Evolutionary conservation across 495 filamentous ascomycete species (phyloP).

Genomic region (Lindgomyces ingoldianus): DNA sequence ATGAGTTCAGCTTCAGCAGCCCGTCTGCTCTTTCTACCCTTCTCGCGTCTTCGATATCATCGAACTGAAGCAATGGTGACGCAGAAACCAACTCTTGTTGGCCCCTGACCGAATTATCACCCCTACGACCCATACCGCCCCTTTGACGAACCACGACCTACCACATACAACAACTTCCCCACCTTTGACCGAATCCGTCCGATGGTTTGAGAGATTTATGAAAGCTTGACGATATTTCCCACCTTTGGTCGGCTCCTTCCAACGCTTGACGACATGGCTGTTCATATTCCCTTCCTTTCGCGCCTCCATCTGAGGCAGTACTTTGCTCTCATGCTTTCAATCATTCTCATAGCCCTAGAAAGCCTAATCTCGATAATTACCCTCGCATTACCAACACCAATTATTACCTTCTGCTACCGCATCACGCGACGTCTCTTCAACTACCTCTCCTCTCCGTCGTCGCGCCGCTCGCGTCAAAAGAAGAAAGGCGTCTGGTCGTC

Average conservation of each 20-base stretch:
- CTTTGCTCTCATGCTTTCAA: constrained; percentile 76
- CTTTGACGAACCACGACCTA: background rate
- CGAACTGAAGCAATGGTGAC: background rate
- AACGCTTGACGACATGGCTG: too few relatives aligned
- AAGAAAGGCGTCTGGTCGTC: constrained; percentile 55
- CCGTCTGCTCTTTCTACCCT: background rate
- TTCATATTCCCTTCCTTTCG: constrained; percentile 76
- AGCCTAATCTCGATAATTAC: constrained; percentile 83
- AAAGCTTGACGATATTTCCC: too few relatives aligned
- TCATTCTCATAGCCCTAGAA: constrained; percentile 79
- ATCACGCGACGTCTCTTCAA: constrained; percentile 83
- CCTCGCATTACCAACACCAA: constrained; percentile 69
- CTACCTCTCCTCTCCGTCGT: constrained; percentile 67
- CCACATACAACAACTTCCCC: constrained; percentile 12
- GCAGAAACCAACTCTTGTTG: background rate
- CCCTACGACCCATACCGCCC: background rate
- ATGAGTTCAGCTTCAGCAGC: background rate
- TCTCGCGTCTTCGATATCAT: background rate
- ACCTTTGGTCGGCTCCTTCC: too few relatives aligned
- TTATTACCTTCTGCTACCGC: constrained; percentile 81
- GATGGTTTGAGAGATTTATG: too few relatives aligned
- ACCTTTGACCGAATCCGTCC: too few relatives aligned
- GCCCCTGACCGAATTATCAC: background rate
- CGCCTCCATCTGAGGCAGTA: constrained; percentile 85
- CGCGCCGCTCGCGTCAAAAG: constrained; percentile 60